Evolutionary conservation across 257 asterid species (phyloP), one percentile per base, ranked within the genome.

Genomic region (Haberlea rhodopensis): DNA sequence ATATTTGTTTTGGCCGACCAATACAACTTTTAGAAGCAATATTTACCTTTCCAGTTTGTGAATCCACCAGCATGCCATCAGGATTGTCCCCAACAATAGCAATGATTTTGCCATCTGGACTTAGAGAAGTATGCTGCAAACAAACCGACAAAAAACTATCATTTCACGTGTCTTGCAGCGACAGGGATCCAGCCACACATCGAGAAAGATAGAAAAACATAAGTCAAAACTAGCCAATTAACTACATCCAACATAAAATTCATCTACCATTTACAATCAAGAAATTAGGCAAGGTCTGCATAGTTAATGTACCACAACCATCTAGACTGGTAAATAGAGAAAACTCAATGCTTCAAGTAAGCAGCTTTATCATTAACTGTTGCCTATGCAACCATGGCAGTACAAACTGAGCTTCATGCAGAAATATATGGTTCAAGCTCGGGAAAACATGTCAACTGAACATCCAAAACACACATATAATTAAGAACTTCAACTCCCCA

Each of bases 31-130:
- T n/a, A n/a, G 69, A 67, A 72, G 45, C 29, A n/a, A 69, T 9
- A 63, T 16, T 54, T 55, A 82, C 88, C 91, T 85, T 82, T 60
- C 91, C 91, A 57, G 88, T 82, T 70, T 78, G 84, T 53, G 91
- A 80, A 74, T 85, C 88, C 45, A 80, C 86, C 53, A 85, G 64
- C 84, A 82, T 75, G 56, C 88, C 91, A 34, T 73, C 88, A 60
- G 80, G 88, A 74, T 80, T 80, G 73, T 85, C 91, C 64, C 91
- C 91, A 65, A 85, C 91, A 68, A 85, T 80, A 24, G 83, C 85
- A 55, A 82, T 66, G 37, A 80, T 26, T 74, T 82, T 85, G 63
- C 83, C 73, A 69, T 85, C 91, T 18, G 88, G 88, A 72, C 91
- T 82, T 53, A 82, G 74, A 57, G 88, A 82, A 57, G 88, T 78